Base-by-base conservation (phyloP, 2,329 filamentous ascomycete genomes). In the Diplodia sapinea region DNA sequence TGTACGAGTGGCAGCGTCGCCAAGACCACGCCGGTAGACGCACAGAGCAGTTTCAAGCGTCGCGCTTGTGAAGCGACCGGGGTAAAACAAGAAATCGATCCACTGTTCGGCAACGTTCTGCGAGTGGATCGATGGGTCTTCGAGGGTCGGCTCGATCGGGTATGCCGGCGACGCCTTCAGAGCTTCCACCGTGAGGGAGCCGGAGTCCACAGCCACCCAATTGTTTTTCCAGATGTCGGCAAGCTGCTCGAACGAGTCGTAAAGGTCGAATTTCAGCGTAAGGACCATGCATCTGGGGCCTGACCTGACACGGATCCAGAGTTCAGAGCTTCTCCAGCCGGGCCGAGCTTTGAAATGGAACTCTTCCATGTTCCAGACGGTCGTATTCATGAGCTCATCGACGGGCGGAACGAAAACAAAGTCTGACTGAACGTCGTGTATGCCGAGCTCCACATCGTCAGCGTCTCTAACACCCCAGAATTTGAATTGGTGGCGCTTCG, bases 401-500 rank as follows among this genome's bases (percentile, higher is more conserved):
- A 84, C 75, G 0, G 87, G 87, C 1, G 93, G 91, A 31, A 90
- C 84, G 38, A 95, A 82, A 13, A 85, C 82, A 8, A 81, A 75
- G 12, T 85, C 83, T 0, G 91, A 86, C 72, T 91, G 93, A 26
- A 92, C 81, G 72, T 96, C 92, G 70, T 88, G 86, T 15, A 96
- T 83, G 9, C 88, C 84, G 23, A 93, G 77, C 2, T 81, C 83
- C 71, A 80, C 71, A 72, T 81, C 70, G 73, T 90, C 84, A 72
- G 86, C 86, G 65, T 89, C 87, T 71, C 89, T 87, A 20, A 91
- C 86, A 65, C 87, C 87, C 92, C 94, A 99, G 76, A 99, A 94
- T 78, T 97, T 98, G 84, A 99, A 98, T 75, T 94, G 90, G 43
- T 95, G 87, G 36, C 93, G 91, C 70, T 95, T 88, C 0, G 95